These are phyloP conservation scores for Hyaloscypha hepaticicola DNA, from an alignment of 495 filamentous ascomycete species.

Conservation along the genomic window DNA sequence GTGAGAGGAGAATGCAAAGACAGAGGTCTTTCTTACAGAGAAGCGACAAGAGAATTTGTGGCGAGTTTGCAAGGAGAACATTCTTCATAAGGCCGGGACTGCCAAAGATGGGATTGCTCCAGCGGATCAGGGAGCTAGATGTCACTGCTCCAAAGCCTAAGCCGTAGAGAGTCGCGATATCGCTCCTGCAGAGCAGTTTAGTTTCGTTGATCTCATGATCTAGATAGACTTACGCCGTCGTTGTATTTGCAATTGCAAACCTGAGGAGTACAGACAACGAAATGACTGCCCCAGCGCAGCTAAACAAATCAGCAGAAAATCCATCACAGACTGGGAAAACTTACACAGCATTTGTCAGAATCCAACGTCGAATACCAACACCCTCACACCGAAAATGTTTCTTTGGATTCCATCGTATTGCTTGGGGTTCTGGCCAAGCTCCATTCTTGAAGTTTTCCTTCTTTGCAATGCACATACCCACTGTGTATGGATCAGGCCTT, in stretches of 20 bases:
- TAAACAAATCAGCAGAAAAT: constrained; percentile 11
- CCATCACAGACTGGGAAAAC: neutral
- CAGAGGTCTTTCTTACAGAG: constrained; percentile 26
- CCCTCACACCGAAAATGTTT: constrained; percentile 19
- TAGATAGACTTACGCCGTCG: constrained; percentile 17
- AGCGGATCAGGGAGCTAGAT: constrained; percentile 18
- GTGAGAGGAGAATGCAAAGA: neutral
- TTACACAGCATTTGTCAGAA: constrained; percentile 29
- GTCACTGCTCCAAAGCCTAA: constrained; percentile 21
- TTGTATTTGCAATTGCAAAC: constrained; percentile 16
- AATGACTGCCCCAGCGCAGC: constrained; percentile 20
- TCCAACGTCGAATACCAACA: constrained; percentile 24
- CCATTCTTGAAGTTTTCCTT: constrained; percentile 17
- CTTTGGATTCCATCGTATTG: constrained; percentile 13
- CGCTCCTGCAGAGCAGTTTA: constrained; percentile 9
- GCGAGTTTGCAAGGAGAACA: constrained; percentile 41
- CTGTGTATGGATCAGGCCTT: constrained; percentile 40
- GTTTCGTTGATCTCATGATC: neutral
- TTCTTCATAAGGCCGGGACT: constrained; percentile 19
- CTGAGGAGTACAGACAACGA: constrained; percentile 11
- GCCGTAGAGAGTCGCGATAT: constrained; percentile 13
- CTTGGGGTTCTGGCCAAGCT: constrained; percentile 8
- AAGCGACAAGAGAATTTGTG: constrained; percentile 43
- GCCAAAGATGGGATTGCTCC: constrained; percentile 17
- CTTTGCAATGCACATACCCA: constrained; percentile 33